A percentile compares a stretch with the other conserved stretches of the same genome.
Evolutionary conservation across 192 early-diverging fungal species (phyloP).

Genomic region (Entomortierella lignicola): DNA sequence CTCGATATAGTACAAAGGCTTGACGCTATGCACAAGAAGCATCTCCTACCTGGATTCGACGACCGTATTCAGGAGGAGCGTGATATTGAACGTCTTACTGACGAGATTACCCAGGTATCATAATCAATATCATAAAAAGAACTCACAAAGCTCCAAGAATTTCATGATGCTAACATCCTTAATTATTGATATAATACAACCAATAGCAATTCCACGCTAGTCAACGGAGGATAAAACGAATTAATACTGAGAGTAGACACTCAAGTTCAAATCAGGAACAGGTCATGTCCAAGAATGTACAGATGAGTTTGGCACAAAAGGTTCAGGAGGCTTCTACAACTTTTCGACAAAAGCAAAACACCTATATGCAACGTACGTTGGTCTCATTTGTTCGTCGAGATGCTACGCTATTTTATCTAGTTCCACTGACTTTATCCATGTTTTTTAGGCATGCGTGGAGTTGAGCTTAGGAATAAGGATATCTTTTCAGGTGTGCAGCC

Average conservation of each 20-base stretch:
- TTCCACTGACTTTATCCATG: not conserved
- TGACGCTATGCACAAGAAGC: slow-evolving; percentile 86
- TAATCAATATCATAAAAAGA: not conserved
- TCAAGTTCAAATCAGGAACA: slow-evolving; percentile 70
- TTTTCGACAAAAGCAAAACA: slow-evolving; percentile 91
- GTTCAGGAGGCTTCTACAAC: slow-evolving; percentile 84
- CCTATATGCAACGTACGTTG: slow-evolving; percentile 87
- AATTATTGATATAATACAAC: not conserved
- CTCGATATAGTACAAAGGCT: slow-evolving; percentile 69
- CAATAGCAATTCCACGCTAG: slow-evolving; percentile 83
- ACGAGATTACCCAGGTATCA: slow-evolving; percentile 83
- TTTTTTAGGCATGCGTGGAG: slow-evolving; percentile 40
- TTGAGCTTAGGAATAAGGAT: slow-evolving; percentile 50
- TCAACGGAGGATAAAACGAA: slow-evolving; percentile 82
- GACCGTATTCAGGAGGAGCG: slow-evolving; percentile 83
- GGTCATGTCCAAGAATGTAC: slow-evolving; percentile 85
- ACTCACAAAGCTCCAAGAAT: too few relatives aligned
- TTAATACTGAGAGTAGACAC: slow-evolving; percentile 64
- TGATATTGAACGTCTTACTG: slow-evolving; percentile 85
- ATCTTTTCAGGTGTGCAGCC: slow-evolving; percentile 43
- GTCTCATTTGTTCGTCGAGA: too few relatives aligned
- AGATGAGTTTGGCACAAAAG: slow-evolving; percentile 87
- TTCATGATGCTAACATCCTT: not conserved
- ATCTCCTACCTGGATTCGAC: slow-evolving; percentile 94
- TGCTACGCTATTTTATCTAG: not conserved